These are phyloP conservation scores for Magnusiomyces magnusii DNA, from an alignment of 1,139 yeast species.

Conservation along the genomic window DNA sequence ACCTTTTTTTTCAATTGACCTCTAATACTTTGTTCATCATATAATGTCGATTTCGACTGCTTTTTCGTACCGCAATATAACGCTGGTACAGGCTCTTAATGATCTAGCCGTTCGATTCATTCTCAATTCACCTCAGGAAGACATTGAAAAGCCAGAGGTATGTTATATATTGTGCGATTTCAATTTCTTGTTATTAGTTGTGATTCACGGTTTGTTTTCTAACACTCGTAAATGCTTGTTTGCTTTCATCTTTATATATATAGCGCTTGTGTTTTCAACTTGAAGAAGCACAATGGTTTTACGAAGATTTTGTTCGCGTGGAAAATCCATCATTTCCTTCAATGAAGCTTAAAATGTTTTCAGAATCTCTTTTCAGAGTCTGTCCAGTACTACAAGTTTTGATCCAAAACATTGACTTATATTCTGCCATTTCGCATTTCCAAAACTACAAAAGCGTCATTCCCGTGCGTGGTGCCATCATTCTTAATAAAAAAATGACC, in stretches of 20 bases:
- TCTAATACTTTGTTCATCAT: neutral
- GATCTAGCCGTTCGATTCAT: constrained; percentile 86
- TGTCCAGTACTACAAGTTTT: constrained; percentile 57
- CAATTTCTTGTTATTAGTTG: no score
- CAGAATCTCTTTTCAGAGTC: constrained; percentile 59
- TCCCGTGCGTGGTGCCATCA: constrained; percentile 95
- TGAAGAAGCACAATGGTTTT: constrained; percentile 99
- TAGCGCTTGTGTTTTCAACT: constrained; percentile 80
- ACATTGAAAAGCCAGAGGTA: constrained; percentile 67
- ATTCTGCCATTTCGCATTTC: constrained; percentile 38
- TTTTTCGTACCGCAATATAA: constrained; percentile 27
- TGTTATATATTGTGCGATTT: neutral
- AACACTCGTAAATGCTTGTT: neutral
- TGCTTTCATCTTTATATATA: neutral
- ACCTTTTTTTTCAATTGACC: neutral
- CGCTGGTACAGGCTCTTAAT: constrained; percentile 72
- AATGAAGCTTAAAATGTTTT: constrained; percentile 73
- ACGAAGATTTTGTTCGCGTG: constrained; percentile 73
- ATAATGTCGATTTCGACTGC: constrained; percentile 24
- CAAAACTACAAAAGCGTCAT: constrained; percentile 81
- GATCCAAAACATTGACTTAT: constrained; percentile 19
- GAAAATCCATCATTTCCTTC: constrained; percentile 71
- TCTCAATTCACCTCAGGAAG: constrained; percentile 88
- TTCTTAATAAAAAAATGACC: constrained; percentile 62
- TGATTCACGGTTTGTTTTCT: no score